Conservation (phyloP, 805 yeast species). For the Suhomyces kilbournensis region DNA sequence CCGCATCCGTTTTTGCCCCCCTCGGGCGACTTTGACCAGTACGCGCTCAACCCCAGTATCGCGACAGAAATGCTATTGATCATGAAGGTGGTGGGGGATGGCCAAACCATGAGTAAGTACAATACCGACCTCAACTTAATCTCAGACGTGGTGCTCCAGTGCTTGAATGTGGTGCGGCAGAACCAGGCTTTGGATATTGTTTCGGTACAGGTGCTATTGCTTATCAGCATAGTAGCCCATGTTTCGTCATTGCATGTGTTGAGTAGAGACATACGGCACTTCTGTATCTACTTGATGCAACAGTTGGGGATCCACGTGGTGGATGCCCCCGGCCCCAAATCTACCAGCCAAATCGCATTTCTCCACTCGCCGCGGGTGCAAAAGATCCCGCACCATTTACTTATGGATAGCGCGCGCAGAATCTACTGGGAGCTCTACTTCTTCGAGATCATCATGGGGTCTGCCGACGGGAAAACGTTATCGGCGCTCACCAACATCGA, state of each 20-base stretch:
- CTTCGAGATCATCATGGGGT: constrained; percentile 51
- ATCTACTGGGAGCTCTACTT: constrained; percentile 53
- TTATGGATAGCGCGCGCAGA: constrained; percentile 37
- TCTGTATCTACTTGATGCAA: constrained; percentile 37
- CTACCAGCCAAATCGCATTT: background rate
- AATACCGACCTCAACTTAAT: constrained; percentile 11
- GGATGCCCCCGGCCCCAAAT: constrained; percentile 24
- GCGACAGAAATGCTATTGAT: constrained; percentile 43
- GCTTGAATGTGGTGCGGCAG: constrained; percentile 12
- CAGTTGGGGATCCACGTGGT: constrained; percentile 37
- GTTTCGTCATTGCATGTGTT: constrained; percentile 51
- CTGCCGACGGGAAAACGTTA: constrained; percentile 47
- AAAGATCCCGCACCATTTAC: constrained; percentile 8
- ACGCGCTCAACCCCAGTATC: constrained; percentile 28
- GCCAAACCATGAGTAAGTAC: constrained; percentile 31
- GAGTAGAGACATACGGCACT: constrained; percentile 40
- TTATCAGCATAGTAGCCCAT: constrained; percentile 45
- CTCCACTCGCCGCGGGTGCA: constrained; percentile 13
- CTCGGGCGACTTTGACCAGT: constrained; percentile 28
- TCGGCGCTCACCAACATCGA: constrained; percentile 34
- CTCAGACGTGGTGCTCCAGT: constrained; percentile 18
- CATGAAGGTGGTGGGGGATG: constrained; percentile 51
- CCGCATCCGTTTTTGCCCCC: constrained; percentile 51
- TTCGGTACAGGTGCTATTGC: constrained; percentile 40
- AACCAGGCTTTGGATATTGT: constrained; percentile 35